Base-by-base conservation (phyloP, 352 stramenopile species). In the Globisporangium barbulae region DNA sequence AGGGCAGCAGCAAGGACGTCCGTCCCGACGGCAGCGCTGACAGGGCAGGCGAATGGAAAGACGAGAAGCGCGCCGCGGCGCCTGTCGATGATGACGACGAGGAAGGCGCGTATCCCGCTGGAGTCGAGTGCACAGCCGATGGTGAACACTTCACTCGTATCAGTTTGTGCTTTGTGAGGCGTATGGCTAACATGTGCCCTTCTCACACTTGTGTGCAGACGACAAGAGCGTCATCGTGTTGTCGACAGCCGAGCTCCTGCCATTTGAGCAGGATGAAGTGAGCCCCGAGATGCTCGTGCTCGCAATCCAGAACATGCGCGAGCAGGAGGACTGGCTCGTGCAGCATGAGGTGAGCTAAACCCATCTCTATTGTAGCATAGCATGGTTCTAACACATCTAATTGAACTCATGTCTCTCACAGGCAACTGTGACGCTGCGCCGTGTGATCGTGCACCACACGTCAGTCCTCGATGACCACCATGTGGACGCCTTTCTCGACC, bases 401-500 rank as follows among this genome's bases (percentile, higher is more conserved):
- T 17, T 57, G 25, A 17, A 21, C 13, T 22, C 25, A 15, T 28
- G 17, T 22, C 1, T 52, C 25, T n/a, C 30, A 41, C 25, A 82
- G 74, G 70, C 76, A 3, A 81, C 89, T 21, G 70, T 79, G 15
- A 64, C 59, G 21, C 58, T 90, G 17, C 79, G 83, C 4, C 74
- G 78, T n/a, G 54, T 74, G 8, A 60, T 91, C 19, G 79, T 91
- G n/a, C 79, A 86, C 58, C 75, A 88, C 69, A 53, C 54, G 9
- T 21, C 31, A 8, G 45, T 81, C 10, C 33, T 86, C 13, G 59
- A 63, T 5, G 63, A 53, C 9, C 53, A 62, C 9, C 58, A 80
- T 10, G 42, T 82, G 0, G 61, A 65, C 9, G 55, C 52, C 1
- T 60, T 84, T n/a, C 28, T 91, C 5, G 58, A 68, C 4, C 64